phyloP scores from a whole-genome alignment of 2,329 filamentous ascomycete species.

The Penicillium sp. region DNA sequence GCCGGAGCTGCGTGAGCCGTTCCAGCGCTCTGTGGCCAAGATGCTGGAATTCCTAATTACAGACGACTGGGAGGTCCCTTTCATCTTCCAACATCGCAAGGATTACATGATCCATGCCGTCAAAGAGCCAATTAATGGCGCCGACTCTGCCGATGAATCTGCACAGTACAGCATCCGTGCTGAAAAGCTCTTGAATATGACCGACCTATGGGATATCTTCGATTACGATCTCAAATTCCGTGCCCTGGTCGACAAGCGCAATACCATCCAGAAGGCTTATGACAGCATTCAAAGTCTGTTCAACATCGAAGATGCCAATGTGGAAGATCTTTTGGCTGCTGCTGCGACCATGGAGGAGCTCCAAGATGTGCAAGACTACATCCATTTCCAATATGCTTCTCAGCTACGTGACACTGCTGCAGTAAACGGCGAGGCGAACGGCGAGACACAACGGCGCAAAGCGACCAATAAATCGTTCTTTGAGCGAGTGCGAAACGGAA shows the following conservation, averaged over 20 bases:
- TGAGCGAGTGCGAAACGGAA: slow-evolving; percentile 79
- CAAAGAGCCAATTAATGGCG: slow-evolving; percentile 63
- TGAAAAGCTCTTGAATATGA: slow-evolving; percentile 87
- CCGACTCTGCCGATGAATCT: slow-evolving; percentile 68
- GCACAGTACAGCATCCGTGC: slow-evolving; percentile 70
- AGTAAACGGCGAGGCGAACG: slow-evolving; percentile 59
- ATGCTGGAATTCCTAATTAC: slow-evolving; percentile 94
- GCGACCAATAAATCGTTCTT: slow-evolving; percentile 78
- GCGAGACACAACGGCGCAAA: slow-evolving; percentile 73
- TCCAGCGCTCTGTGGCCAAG: slow-evolving; percentile 84
- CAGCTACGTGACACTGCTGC: slow-evolving; percentile 78
- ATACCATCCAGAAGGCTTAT: slow-evolving; percentile 76
- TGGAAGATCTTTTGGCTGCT: slow-evolving; percentile 78
- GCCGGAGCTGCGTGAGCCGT: slow-evolving; percentile 73
- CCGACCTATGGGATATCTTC: slow-evolving; percentile 91
- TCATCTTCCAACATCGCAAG: slow-evolving; percentile 97
- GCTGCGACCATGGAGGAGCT: slow-evolving; percentile 91
- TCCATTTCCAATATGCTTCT: slow-evolving; percentile 88
- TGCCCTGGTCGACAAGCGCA: slow-evolving; percentile 87
- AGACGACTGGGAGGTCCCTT: slow-evolving; percentile 92
- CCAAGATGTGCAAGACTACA: slow-evolving; percentile 93
- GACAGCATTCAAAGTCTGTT: slow-evolving; percentile 70
- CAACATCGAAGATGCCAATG: slow-evolving; percentile 68
- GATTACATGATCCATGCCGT: slow-evolving; percentile 93
- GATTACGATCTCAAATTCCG: slow-evolving; percentile 95